Evolutionary conservation across 352 stramenopile genomes (phyloP).

Genomic region (Phytophthora europaea): DNA sequence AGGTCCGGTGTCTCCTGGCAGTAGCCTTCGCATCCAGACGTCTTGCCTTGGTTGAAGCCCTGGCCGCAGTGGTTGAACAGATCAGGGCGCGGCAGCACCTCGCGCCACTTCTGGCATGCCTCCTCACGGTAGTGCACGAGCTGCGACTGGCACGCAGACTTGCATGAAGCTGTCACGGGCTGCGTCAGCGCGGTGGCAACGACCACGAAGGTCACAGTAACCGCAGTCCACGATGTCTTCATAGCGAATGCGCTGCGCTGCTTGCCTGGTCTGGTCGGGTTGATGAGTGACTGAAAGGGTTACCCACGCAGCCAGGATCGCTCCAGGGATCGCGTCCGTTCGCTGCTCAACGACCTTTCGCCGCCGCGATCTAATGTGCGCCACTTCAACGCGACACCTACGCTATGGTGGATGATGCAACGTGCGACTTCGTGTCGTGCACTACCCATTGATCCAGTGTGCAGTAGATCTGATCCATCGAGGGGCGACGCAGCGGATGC

Average conservation of each 20-base stretch:
- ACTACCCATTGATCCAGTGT: slow-evolving; percentile 72
- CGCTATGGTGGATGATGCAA: slow-evolving; percentile 4
- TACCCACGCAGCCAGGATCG: slow-evolving; percentile 15
- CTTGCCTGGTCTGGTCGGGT: slow-evolving; percentile 6
- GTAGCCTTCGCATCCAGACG: slow-evolving; percentile 49
- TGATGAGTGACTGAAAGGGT: slow-evolving; percentile 20
- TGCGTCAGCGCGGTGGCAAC: slow-evolving; percentile 13
- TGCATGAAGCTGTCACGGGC: slow-evolving; percentile 27
- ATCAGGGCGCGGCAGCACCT: slow-evolving; percentile 55
- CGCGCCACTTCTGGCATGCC: slow-evolving; percentile 53
- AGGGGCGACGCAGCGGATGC: slow-evolving; percentile 63
- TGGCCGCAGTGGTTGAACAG: slow-evolving; percentile 65
- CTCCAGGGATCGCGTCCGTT: slow-evolving; percentile 17
- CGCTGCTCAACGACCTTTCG: slow-evolving; percentile 14
- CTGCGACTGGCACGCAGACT: slow-evolving; percentile 49
- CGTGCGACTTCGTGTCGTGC: slow-evolving; percentile 53
- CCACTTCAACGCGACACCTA: slow-evolving; percentile 20
- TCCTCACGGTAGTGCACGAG: slow-evolving; percentile 53
- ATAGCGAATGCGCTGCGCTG: slow-evolving; percentile 18
- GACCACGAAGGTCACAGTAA: slow-evolving; percentile 24
- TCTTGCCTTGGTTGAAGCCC: slow-evolving; percentile 52
- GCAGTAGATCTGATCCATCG: slow-evolving; percentile 74
- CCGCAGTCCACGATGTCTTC: slow-evolving; percentile 40
- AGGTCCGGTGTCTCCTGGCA: slow-evolving; percentile 37
- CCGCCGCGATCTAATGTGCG: slow-evolving; percentile 36